phyloP scores from a whole-genome alignment of 371 early-diverging fungal species.

The Mortierella sp. region DNA sequence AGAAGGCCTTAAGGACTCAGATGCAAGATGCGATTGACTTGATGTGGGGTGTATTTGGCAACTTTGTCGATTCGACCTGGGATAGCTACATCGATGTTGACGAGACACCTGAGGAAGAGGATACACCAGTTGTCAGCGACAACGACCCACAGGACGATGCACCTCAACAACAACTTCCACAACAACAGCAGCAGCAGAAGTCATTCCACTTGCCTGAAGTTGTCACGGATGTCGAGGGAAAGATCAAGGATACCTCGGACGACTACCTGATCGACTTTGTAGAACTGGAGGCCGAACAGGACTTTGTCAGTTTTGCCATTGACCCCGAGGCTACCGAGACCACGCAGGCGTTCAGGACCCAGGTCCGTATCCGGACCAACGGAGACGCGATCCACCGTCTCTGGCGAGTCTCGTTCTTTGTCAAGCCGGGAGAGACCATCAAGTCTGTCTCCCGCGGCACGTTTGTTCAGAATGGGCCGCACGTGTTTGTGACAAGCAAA shows the following conservation, averaged over 20 bases:
- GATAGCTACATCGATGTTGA: conserved; percentile 15
- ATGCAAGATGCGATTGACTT: conserved; percentile 9
- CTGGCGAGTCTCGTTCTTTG: conserved; percentile 42
- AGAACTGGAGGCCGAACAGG: conserved; percentile 24
- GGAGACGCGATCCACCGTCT: conserved; percentile 28
- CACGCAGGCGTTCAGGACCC: conserved; percentile 29
- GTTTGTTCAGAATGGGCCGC: conserved; percentile 21
- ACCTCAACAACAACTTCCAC: background rate
- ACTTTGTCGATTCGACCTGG: conserved; percentile 24
- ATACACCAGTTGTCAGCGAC: background rate
- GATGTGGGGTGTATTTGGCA: conserved; percentile 28
- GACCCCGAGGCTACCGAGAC: conserved; percentile 1
- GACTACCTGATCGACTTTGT: conserved; percentile 44
- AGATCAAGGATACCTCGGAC: background rate
- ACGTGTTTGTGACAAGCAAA: conserved; percentile 30
- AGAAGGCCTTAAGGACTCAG: background rate
- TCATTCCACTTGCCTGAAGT: background rate
- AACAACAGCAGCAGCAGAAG: background rate
- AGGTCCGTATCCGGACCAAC: conserved; percentile 51
- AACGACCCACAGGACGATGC: background rate
- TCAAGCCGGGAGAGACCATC: conserved; percentile 30
- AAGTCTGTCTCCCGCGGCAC: conserved; percentile 24
- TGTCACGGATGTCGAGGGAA: background rate
- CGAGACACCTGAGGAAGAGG: background rate
- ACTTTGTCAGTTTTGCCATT: conserved; percentile 4